Evolutionary conservation across 108 stramenopile species (phyloP), one percentile per base, ranked within the genome.

Genomic region (Aurantiochytrium sp.): DNA sequence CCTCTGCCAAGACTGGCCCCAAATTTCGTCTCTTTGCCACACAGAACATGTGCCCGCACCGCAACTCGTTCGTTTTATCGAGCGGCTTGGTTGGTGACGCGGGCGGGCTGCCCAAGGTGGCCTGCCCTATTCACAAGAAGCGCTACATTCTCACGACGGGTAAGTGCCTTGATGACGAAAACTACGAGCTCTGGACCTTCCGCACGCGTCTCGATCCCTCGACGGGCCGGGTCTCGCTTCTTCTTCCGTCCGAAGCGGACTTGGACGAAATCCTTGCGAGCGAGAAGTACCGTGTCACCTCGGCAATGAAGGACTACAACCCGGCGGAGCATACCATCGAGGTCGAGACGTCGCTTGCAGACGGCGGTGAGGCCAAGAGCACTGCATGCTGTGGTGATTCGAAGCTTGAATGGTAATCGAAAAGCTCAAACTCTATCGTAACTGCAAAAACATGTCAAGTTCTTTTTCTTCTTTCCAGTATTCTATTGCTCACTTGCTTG

Each of bases 71-170:
- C 90, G 97, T 97, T 6, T 91, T 97, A 42, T 96, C 97, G 19
- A 96, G 96, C 89, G 97, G 97, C 60, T 95, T 97, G 60, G 94
- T 96, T 42, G 96, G 96, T 21, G 96, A 95, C 90, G 90, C 59
- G 72, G 94, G 90, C 25, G 96, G 95, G 25, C 89, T 89, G 43
- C 92, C 96, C 47, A 97, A 97, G 94, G 97, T 97, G 51, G 97
- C 97, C 64, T 97, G 97, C 89, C 97, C 97, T 4, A 88, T 97
- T 58, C 97, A 97, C 94, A 97, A 97, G 95, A 97, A 97, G 88
- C 92, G 93, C 72, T 97, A 97, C 90, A 90, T 72, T 58, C 93
- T 97, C 59, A 91, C 94, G 21, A 95, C 94, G 88, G 95, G 95
- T 23, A 92, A 92, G 29, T 89, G 96, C 88, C 92, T 95, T 25